Conservation (phyloP, 1,284 basidiomycete species). For the Ganoderma leucocontextum region DNA sequence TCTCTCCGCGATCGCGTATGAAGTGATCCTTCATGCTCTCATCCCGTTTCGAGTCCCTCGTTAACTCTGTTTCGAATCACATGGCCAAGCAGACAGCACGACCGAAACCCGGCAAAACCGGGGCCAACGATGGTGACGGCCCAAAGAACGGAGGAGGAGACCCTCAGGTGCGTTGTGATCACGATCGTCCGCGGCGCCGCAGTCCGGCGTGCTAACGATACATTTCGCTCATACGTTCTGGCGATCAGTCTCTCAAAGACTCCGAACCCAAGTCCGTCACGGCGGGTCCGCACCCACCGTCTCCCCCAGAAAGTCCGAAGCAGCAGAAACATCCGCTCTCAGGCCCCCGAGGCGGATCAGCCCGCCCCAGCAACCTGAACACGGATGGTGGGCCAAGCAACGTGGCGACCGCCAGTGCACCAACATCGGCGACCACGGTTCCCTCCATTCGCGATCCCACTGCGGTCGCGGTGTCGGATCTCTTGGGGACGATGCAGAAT, state of each 20-base stretch:
- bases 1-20: neutral
- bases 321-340: neutral
- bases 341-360: neutral
- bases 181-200: neutral
- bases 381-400: neutral
- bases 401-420: neutral
- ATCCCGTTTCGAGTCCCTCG: neutral
- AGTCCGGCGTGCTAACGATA: too few species aligned
- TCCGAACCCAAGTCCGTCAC: neutral
- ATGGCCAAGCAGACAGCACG: neutral
- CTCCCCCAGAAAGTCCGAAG: neutral
- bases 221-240: neutral
- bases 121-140: neutral
- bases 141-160: too few species aligned
- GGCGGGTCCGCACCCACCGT: neutral
- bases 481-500: conserved; percentile 53
- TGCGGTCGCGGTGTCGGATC: conserved; percentile 49
- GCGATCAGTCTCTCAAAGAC: neutral
- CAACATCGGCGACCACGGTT: conserved; percentile 27
- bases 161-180: neutral
- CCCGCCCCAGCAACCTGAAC: neutral
- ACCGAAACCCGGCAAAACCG: neutral
- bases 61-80: neutral
- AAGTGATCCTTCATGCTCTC: neutral
- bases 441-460: conserved; percentile 29